Conservation (phyloP, 352 stramenopile genomes). For the Phytophthora sp. region DNA sequence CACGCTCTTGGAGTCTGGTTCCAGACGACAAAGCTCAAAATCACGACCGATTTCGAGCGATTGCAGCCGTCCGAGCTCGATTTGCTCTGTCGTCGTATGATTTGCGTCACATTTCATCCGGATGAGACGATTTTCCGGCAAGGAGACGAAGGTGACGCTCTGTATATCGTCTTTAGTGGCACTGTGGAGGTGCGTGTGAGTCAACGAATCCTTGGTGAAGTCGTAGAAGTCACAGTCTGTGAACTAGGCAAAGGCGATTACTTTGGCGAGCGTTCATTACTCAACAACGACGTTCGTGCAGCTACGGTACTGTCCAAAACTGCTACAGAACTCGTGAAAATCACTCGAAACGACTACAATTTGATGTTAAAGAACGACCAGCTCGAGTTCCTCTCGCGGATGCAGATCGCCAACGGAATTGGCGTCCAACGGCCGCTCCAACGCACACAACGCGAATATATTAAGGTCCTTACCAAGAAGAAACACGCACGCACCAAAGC, state of each 20-base stretch:
- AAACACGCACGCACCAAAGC: constrained; percentile 49
- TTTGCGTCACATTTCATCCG: constrained; percentile 48
- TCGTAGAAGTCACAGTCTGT: constrained; percentile 72
- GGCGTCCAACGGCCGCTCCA: constrained; percentile 22
- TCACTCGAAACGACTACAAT: constrained; percentile 75
- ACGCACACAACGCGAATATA: constrained; percentile 57
- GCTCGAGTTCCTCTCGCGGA: constrained; percentile 67
- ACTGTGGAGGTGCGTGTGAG: constrained; percentile 66
- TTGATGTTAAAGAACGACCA: constrained; percentile 79
- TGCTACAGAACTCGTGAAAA: constrained; percentile 60
- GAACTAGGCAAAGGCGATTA: constrained; percentile 73
- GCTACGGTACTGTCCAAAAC: constrained; percentile 69
- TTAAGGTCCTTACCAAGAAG: constrained; percentile 64
- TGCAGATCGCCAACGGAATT: constrained; percentile 58
- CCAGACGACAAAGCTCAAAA: constrained; percentile 78
- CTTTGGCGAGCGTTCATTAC: constrained; percentile 72
- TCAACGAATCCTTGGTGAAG: constrained; percentile 64
- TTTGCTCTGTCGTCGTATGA: constrained; percentile 67
- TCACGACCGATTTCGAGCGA: constrained; percentile 71
- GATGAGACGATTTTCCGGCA: constrained; percentile 72
- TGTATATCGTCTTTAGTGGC: constrained; percentile 78
- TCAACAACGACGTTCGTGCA: constrained; percentile 63
- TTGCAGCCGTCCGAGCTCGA: constrained; percentile 67
- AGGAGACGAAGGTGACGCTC: constrained; percentile 70
- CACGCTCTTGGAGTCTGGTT: constrained; percentile 77